Base-by-base conservation (phyloP, 257 asterid genomes). In the Forsythia suspensa region DNA sequence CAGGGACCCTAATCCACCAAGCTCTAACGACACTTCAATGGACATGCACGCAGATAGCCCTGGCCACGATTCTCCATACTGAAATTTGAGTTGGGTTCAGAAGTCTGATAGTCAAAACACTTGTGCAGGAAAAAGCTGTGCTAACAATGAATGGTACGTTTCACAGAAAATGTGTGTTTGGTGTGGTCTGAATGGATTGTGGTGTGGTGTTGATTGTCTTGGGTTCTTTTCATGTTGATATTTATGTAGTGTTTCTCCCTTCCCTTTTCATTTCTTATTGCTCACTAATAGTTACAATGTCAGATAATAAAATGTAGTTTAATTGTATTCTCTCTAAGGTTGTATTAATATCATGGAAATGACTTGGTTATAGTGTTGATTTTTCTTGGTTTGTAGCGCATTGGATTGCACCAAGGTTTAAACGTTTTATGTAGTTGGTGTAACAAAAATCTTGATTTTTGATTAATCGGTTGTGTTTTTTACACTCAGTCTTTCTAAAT, bases 31-130 rank as follows among this genome's bases (percentile, higher is more conserved):
- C 72, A 80, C 90, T 43, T 86, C 90, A 36, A 90, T 90, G 94
- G 94, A 90, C 76, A 90, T 90, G 90, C 94, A 90, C 42, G 82
- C 91, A 2, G 92, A 90, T 79, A 88, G 93, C 85, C 92, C 94
- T 7, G 83, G 85, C 37, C 89, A 89, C 8, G 93, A 89, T 81
- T 89, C 91, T 73, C 90, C 88, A 67, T 87, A 87, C 80, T 80
- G 80, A 82, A 79, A 76, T 37, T 65, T 66, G 16, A 41, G n/a
- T 20, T 7, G 2, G 40, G 18, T 24, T 63, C 70, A 24, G 39
- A 61, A 21, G 15, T 10, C 70, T 3, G 15, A 10, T 39, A 24
- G 16, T 24, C 38, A 18, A 63, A 39, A 21, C 36, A 63, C 39
- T 4, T 29, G 70, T 24, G 40, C 39, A 9, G 36, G 16, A 3